Evolutionary conservation across 169 alveolate genomes (phyloP), one percentile per base, ranked within the genome.

Genomic region (Fabrea salina): DNA sequence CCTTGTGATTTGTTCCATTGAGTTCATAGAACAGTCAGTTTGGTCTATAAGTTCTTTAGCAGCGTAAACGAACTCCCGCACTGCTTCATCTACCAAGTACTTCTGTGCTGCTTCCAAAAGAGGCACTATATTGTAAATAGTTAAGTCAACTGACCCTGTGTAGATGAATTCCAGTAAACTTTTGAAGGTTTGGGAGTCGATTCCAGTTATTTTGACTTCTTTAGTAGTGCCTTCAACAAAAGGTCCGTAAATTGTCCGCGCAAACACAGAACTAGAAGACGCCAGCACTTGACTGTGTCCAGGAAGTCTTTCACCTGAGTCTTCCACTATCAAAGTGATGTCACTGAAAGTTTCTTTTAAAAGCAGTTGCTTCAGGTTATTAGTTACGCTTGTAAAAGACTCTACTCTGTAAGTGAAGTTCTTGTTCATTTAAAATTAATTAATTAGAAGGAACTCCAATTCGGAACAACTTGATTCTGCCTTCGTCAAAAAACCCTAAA

Each of bases 231-330:
- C 89, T 51, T 84, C 89, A 3, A 72, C 83, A 71, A 75, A 84
- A 22, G 86, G 86, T 2, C 89, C 89, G 51, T 79, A 84, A 44
- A 84, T 51, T 80, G 79, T 56, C 39, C 32, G 71, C 6, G 79
- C 47, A 50, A 84, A 84, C 7, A 75, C 83, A 2, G 76, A 68
- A 5, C 84, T 70, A 22, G 81, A 37, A 0, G 84, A 67, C 0
- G 89, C 86, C 16, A 84, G 49, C 7, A 84, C 79, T 59, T 84
- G 59, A 33, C 84, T 40, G 40, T 84, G 89, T 3, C 80, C 86
- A 27, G 25, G 80, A 27, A 84, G 68, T 58, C 47, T 71, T 44
- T 79, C 86, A 22, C 75, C 71, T 5, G 86, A 57, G 33, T 77
- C 74, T 32, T 84, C 89, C 13, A 84, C 50, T 5, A 84, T 66